phyloP scores from a whole-genome alignment of 768 basidiomycete species.

The Crassisporium funariophilum region DNA sequence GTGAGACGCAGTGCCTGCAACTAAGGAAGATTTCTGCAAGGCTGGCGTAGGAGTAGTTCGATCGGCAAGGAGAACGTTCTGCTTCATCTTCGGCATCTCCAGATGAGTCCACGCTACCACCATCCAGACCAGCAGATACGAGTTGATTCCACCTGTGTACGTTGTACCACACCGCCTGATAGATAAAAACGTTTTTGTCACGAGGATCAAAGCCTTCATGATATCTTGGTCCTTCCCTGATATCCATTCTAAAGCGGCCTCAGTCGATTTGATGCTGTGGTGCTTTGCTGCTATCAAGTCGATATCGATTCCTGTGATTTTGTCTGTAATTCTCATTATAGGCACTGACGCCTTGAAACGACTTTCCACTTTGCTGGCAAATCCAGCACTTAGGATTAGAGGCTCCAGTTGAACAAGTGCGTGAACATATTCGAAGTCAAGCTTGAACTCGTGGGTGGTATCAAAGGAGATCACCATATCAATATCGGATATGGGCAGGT shows the following conservation, averaged over 20 bases:
- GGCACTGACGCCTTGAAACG: slow-evolving; percentile 21
- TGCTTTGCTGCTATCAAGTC: slow-evolving; percentile 21
- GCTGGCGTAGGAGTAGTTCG: too few relatives aligned
- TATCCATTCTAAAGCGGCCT: slow-evolving; percentile 23
- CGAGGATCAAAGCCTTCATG: slow-evolving; percentile 19
- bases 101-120: slow-evolving; percentile 29
- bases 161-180: slow-evolving; percentile 26
- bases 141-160: slow-evolving; percentile 29
- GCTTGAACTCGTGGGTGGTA: neutral
- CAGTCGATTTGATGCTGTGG: slow-evolving; percentile 19
- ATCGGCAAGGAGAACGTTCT: too few relatives aligned
- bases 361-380: slow-evolving; percentile 20
- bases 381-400: slow-evolving; percentile 14
- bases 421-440: neutral
- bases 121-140: slow-evolving; percentile 31
- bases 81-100: slow-evolving; percentile 20
- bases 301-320: slow-evolving; percentile 24
- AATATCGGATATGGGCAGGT: slow-evolving; percentile 29
- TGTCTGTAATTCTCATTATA: slow-evolving; percentile 25
- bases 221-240: slow-evolving; percentile 12
- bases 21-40: neutral
- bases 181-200: slow-evolving; percentile 27
- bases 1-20: too few relatives aligned
- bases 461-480: slow-evolving; percentile 24
- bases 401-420: slow-evolving; percentile 4